These are phyloP conservation scores for Eucalyptus polybractea DNA, from an alignment of 345 rosid genomes.

Conservation along the genomic window DNA sequence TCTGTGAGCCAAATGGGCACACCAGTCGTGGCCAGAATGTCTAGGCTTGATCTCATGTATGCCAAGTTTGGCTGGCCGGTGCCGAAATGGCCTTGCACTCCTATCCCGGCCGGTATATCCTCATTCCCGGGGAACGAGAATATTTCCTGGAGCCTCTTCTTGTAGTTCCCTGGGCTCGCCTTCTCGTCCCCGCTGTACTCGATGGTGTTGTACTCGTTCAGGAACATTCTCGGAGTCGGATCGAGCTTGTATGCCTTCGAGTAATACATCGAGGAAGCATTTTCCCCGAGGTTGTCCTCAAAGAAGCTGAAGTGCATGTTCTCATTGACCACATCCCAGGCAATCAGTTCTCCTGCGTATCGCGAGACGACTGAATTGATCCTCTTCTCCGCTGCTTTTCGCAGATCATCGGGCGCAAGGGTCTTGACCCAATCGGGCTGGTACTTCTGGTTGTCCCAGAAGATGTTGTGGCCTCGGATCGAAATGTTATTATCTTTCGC, in stretches of 20 bases:
- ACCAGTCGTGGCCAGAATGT: slow-evolving; percentile 45
- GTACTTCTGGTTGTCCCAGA: slow-evolving; percentile 56
- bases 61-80: slow-evolving; percentile 43
- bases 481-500: slow-evolving; percentile 23
- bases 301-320: slow-evolving; percentile 65
- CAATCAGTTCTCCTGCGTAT: slow-evolving; percentile 53
- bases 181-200: slow-evolving; percentile 22
- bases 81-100: slow-evolving; percentile 67
- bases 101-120: slow-evolving; percentile 36
- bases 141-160: slow-evolving; percentile 31
- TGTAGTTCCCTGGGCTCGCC: slow-evolving; percentile 18
- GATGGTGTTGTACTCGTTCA: slow-evolving; percentile 75
- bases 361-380: slow-evolving; percentile 48
- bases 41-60: slow-evolving; percentile 64
- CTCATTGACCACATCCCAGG: slow-evolving; percentile 87
- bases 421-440: slow-evolving; percentile 60
- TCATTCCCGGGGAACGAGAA: slow-evolving; percentile 34
- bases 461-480: slow-evolving; percentile 63
- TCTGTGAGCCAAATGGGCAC: slow-evolving; percentile 85
- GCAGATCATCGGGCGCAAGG: slow-evolving; percentile 20
- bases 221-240: slow-evolving; percentile 34
- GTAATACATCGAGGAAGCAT: slow-evolving; percentile 39
- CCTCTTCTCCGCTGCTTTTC: slow-evolving; percentile 27
- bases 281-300: slow-evolving; percentile 56
- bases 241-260: slow-evolving; percentile 28